Conservation (phyloP, 2,329 filamentous ascomycete species). For the Cladophialophora psammophila region DNA sequence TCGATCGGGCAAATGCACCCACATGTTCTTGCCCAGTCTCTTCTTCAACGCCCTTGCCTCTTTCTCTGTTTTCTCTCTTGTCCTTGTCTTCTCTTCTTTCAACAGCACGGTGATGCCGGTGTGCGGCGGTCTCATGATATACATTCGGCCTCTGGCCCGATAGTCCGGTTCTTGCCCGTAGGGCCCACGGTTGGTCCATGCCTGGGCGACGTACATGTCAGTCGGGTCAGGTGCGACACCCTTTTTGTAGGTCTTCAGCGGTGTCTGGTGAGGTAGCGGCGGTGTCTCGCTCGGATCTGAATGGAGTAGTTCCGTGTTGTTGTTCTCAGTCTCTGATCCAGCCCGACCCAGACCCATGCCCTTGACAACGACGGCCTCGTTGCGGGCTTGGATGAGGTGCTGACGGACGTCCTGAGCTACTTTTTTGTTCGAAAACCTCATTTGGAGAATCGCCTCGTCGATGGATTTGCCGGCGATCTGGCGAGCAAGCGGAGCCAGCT, state of each 20-base stretch:
- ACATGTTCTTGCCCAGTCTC: constrained; percentile 73
- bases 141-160: constrained; percentile 76
- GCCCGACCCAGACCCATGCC: constrained; percentile 76
- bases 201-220: constrained; percentile 88
- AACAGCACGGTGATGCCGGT: constrained; percentile 81
- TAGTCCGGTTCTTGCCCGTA: constrained; percentile 69
- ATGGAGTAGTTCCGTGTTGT: constrained; percentile 6
- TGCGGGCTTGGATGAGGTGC: constrained; percentile 80
- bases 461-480: constrained; percentile 95
- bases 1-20: constrained; percentile 87
- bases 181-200: constrained; percentile 84
- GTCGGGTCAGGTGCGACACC: constrained; percentile 75
- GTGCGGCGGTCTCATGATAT: constrained; percentile 72
- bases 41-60: constrained; percentile 79
- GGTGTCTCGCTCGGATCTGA: constrained; percentile 33
- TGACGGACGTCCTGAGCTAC: constrained; percentile 79
- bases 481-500: constrained; percentile 81
- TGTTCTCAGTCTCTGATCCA: constrained; percentile 1
- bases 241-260: constrained; percentile 73
- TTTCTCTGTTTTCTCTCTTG: constrained; percentile 79
- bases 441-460: constrained; percentile 91
- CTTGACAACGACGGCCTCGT: constrained; percentile 77
- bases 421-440: constrained; percentile 95
- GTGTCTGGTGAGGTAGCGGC: constrained; percentile 39
- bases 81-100: constrained; percentile 91